Base-by-base conservation (phyloP, 2,329 filamentous ascomycete species). In the Botrytis deweyae region DNA sequence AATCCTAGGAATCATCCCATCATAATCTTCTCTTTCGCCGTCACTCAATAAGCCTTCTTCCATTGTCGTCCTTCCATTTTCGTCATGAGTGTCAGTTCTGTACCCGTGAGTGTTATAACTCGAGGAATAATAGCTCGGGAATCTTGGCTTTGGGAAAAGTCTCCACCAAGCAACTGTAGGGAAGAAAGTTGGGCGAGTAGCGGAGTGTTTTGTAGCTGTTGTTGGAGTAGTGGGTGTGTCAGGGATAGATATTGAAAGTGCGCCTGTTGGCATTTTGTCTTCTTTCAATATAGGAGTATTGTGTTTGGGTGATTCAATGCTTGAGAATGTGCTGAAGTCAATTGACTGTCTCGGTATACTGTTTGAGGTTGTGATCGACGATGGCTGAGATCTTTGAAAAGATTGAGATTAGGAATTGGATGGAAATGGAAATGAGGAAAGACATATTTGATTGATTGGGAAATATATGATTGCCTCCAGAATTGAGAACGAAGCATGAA, bases 101-200 rank as follows among this genome's bases (percentile, higher is more conserved):
- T 33, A 25, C 49, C 18, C 16, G 12, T 58, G 66, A 29, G 29
- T 33, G 55, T 33, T 42, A 10, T 29, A 33, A 10, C 10, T 25
- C 4, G 49, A 69, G 66, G 66, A 33, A 58, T 58, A 33, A 69
- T 69, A 58, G 25, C 12, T 69, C n/a, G 66, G 10, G 36, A 69
- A 69, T 33, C 16, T 58, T 8, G 70, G 70, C 55, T 22, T 44
- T 22, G 46, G 62, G 36, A 72, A 67, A 20, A 14, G 38, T 58
- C 66, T 72, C 70, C 70, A 72, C 70, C 70, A 72, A 55, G 70
- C 70, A 14, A 72, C 46, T 20, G 62, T 67, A 16, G 70, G 70
- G 46, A 72, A 59, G 70, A 72, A 72, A 29, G 70, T 72, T 46
- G 62, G 70, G 49, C 70, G 70, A 18, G 46, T 44, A n/a, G 44